Conservation (phyloP, 2,329 filamentous ascomycete genomes). For the Periconia sp. region DNA sequence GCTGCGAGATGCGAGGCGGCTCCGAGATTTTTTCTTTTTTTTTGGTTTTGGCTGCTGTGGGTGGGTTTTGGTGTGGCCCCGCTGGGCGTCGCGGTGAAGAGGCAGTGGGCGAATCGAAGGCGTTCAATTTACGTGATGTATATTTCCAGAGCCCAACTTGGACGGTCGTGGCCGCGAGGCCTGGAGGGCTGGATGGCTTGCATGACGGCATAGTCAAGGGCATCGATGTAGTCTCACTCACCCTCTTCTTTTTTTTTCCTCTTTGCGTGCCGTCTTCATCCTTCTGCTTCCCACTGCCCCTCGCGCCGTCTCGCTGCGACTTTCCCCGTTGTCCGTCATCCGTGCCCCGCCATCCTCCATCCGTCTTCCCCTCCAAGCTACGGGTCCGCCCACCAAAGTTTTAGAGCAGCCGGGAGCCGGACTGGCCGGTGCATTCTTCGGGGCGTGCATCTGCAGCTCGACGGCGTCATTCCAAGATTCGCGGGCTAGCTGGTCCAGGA, state of each 20-base stretch:
- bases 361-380: no score
- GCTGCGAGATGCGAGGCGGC: no score
- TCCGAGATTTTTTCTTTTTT: background rate
- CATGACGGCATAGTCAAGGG: conserved; percentile 35
- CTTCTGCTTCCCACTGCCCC: no score
- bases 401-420: no score
- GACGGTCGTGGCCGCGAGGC: conserved; percentile 5
- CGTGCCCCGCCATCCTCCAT: no score
- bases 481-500: conserved; percentile 26
- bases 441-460: conserved; percentile 26
- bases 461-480: conserved; percentile 27
- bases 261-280: conserved; percentile 5
- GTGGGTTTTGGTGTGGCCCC: conserved; percentile 7
- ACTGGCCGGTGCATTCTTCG: no score
- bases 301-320: no score
- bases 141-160: conserved; percentile 10
- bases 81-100: background rate
- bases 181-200: conserved; percentile 6
- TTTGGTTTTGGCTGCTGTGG: background rate
- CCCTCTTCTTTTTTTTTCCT: conserved; percentile 14
- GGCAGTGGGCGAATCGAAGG: conserved; percentile 18
- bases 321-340: no score
- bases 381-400: no score
- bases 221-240: conserved; percentile 11
- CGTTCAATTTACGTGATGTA: conserved; percentile 27